Conservation (phyloP, 257 asterid species). For the Craterostigma plantagineum region DNA sequence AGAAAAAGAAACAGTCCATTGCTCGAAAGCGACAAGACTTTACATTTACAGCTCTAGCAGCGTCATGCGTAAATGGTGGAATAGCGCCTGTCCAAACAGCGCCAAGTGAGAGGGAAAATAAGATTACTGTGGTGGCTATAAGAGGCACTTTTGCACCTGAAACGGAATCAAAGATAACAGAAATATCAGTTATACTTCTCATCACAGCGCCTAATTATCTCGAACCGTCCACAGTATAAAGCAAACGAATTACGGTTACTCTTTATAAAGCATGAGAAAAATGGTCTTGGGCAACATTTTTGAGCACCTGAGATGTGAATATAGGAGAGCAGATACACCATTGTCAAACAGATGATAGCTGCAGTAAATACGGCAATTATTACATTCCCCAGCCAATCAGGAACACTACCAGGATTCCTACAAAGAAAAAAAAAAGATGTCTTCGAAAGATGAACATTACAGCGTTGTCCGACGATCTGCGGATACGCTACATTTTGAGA, state of each 20-base stretch:
- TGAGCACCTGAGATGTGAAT: conserved; percentile 94
- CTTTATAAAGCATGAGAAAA: conserved; percentile 2
- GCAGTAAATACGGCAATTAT: conserved; percentile 46
- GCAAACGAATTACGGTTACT: too few relatives aligned
- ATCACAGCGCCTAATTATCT: too few relatives aligned
- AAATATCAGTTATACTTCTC: background rate
- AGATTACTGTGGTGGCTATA: conserved; percentile 20
- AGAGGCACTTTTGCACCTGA: conserved; percentile 60
- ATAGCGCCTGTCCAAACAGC: conserved; percentile 39
- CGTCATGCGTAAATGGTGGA: conserved; percentile 69
- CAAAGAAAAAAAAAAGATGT: conserved; percentile 4
- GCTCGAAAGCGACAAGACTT: too few relatives aligned
- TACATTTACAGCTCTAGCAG: conserved; percentile 76
- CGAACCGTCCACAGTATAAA: too few relatives aligned
- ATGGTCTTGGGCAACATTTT: conserved; percentile 2
- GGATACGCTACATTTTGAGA: too few relatives aligned
- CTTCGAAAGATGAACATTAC: too few relatives aligned
- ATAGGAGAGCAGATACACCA: conserved; percentile 77
- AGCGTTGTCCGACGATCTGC: too few relatives aligned
- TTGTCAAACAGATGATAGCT: conserved; percentile 49
- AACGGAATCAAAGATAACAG: conserved; percentile 7
- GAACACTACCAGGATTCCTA: conserved; percentile 78
- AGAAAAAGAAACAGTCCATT: background rate
- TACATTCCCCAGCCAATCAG: conserved; percentile 53
- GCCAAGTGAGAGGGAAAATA: conserved; percentile 34